Base-by-base conservation (phyloP, 2,329 filamentous ascomycete species). In the Cryphonectria carpinicola region DNA sequence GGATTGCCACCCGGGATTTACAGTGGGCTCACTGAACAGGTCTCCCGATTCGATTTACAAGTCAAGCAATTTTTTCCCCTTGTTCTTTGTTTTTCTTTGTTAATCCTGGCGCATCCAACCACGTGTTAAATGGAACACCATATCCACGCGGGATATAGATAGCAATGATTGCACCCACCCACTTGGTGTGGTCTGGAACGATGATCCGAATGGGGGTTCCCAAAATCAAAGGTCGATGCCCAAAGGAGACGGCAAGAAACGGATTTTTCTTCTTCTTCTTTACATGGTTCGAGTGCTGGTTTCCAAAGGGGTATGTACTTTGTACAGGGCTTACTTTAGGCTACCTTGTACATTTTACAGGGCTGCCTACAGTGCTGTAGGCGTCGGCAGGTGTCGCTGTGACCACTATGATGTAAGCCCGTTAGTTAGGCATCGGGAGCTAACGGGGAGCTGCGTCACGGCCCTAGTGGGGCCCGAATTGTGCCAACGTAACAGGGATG, bases 1-100 rank as follows among this genome's bases (percentile, higher is more conserved):
- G 67, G 64, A 68, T 66, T 66, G 70, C 58, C 67, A 69, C 67
- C 22, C 13, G 56, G 39, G 46, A n/a, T n/a, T 67, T 67, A 58
- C 43, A 69, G 70, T 69, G 70, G 70, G 43, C 22, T 71, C 35
- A 8, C 43, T 52, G 25, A 22, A 13, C 43, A 22, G 6, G 61
- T 65, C 43, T 65, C 28, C 63, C 63, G 63, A 65, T 52, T 22
- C 43, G 43, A 65, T 19, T 19, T 17, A 64, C 37, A 64, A 41
- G 25, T 17, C 54, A 19, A 39, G 58, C 19, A 61, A 61, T 39
- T n/a, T 61, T 61, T 56, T 1, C 22, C n/a, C n/a, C 11, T 28
- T 28, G 3, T 39, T 17, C 11, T 43, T 43, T 11, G 7, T 7
- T 35, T 19, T 60, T 17, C 14, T 49, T 32, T 58, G 54, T 35